phyloP scores from a whole-genome alignment of 192 early-diverging fungal species.

The Backusella parvicylindrica region DNA sequence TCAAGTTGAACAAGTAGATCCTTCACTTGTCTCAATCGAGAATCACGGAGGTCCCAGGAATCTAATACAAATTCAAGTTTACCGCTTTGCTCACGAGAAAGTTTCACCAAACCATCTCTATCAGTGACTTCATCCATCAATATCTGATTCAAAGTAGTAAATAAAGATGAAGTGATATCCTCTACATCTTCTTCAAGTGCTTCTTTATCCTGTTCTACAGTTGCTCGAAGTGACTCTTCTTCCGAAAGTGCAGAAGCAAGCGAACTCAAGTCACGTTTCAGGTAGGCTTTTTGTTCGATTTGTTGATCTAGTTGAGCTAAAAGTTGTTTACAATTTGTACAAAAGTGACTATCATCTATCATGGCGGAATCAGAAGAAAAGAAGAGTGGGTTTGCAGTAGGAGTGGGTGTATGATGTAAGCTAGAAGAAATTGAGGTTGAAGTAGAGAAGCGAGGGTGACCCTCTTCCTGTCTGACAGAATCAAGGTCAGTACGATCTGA shows the following conservation, averaged over 20 bases:
- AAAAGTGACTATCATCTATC: conserved; percentile 14
- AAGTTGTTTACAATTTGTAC: conserved; percentile 41
- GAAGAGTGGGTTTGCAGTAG: not conserved
- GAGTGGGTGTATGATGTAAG: not conserved
- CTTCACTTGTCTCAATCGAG: conserved; percentile 39
- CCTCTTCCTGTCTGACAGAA: not conserved
- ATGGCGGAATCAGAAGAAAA: not conserved
- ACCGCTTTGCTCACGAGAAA: conserved; percentile 32
- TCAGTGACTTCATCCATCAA: conserved; percentile 44
- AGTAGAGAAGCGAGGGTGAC: conserved; percentile 3
- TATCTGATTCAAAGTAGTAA: conserved; percentile 41
- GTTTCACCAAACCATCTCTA: conserved; percentile 26
- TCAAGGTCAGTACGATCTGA: conserved; percentile 5
- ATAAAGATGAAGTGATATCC: conserved; percentile 35
- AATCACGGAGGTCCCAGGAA: conserved; percentile 31
- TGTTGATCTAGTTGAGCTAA: conserved; percentile 46
- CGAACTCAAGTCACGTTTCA: conserved; percentile 41
- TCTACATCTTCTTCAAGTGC: conserved; percentile 40
- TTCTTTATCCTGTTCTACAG: conserved; percentile 32
- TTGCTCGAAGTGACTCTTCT: conserved; percentile 33
- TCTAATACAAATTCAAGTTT: conserved; percentile 15
- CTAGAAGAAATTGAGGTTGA: conserved; percentile 6
- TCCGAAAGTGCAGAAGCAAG: conserved; percentile 37
- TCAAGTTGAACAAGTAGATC: conserved; percentile 41
- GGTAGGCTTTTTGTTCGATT: conserved; percentile 44